Conservation (phyloP, 257 asterid species). For the Thymus quinquecostatus region DNA sequence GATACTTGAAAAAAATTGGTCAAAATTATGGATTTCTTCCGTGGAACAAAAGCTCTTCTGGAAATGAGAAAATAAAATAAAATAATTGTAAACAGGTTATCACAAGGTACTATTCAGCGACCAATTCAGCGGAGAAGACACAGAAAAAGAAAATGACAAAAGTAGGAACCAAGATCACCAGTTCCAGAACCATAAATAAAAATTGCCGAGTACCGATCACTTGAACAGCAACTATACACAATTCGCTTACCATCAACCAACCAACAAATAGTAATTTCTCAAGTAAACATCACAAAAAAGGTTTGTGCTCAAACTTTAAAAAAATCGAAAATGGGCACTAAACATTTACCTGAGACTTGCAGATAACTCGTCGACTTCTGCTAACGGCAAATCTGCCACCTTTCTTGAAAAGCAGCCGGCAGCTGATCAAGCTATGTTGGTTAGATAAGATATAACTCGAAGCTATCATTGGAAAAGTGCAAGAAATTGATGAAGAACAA, state of each 20-base stretch:
- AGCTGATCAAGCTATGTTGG: conserved; percentile 35
- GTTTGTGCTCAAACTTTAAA: neutral
- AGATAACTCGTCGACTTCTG: conserved; percentile 45
- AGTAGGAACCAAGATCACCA: too few relatives aligned
- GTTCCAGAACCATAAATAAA: too few relatives aligned
- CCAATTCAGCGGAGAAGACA: too few relatives aligned
- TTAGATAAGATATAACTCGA: conserved; percentile 15
- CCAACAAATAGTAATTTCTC: neutral
- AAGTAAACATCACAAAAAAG: neutral
- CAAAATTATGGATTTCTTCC: conserved; percentile 4
- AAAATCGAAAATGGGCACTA: neutral
- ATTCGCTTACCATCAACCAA: conserved; percentile 27
- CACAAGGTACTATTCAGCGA: neutral
- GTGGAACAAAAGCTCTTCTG: neutral
- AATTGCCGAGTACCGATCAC: too few relatives aligned
- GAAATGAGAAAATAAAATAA: neutral
- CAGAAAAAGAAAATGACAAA: too few relatives aligned
- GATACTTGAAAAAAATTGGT: neutral
- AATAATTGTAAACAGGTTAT: neutral
- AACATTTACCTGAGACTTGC: conserved; percentile 52
- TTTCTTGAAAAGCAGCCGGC: conserved; percentile 22
- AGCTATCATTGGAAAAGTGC: conserved; percentile 33
- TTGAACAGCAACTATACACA: conserved; percentile 2
- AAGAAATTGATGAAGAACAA: conserved; percentile 33
- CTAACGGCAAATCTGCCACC: conserved; percentile 29